A percentile compares a stretch with the other conserved stretches of the same genome.
These are phyloP conservation scores for Aureoboletus auriporus DNA, from an alignment of 768 basidiomycete genomes.

Conservation along the genomic window DNA sequence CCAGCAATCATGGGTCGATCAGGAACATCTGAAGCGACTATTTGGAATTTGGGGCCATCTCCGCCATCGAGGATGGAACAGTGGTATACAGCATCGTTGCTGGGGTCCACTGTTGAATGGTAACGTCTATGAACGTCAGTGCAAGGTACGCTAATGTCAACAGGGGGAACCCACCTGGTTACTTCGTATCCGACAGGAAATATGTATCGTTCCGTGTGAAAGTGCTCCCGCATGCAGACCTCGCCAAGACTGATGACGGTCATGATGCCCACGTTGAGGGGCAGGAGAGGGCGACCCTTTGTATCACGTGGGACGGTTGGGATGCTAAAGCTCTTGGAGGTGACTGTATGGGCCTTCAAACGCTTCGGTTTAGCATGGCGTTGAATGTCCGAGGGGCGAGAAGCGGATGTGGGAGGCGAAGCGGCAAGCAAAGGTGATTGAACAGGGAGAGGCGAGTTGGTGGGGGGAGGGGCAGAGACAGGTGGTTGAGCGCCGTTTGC, in stretches of 20 bases:
- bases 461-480: constrained; percentile 12
- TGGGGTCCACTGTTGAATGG: constrained; percentile 68
- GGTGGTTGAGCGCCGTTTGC: constrained; percentile 21
- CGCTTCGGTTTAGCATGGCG: constrained; percentile 68
- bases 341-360: constrained; percentile 77
- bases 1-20: constrained; percentile 74
- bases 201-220: constrained; percentile 85
- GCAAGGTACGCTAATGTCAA: constrained; percentile 1
- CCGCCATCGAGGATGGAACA: constrained; percentile 85
- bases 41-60: constrained; percentile 83
- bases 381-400: constrained; percentile 27
- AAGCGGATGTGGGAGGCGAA: constrained; percentile 17
- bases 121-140: constrained; percentile 52
- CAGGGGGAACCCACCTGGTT: constrained; percentile 48
- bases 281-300: constrained; percentile 64
- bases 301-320: constrained; percentile 77
- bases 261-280: constrained; percentile 85
- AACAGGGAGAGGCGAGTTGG: constrained; percentile 17
- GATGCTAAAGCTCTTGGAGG: constrained; percentile 71
- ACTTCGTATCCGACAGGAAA: constrained; percentile 87
- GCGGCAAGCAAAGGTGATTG: constrained; percentile 17
- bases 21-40: constrained; percentile 67
- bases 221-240: constrained; percentile 79
- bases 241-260: constrained; percentile 71
- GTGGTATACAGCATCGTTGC: constrained; percentile 65